phyloP scores from a whole-genome alignment of 208 protist genomes.

The Tritrichomonas musculus region DNA sequence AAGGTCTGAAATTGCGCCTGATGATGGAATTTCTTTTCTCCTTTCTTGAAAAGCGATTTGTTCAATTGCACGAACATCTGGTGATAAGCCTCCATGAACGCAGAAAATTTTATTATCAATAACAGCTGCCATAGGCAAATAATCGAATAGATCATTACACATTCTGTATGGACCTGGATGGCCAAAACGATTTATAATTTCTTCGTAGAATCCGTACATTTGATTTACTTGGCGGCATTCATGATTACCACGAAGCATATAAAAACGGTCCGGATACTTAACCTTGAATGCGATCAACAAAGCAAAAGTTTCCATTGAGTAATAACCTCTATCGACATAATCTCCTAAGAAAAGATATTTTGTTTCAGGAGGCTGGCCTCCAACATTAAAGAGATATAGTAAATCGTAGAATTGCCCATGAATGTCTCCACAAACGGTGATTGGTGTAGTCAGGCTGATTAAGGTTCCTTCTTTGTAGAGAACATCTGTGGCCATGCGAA shows the following conservation, averaged over 20 bases:
- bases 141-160: conserved; percentile 70
- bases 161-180: conserved; percentile 56
- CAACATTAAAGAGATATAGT: conserved; percentile 71
- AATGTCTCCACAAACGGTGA: conserved; percentile 13
- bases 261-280: conserved; percentile 67
- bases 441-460: not conserved
- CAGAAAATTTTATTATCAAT: conserved; percentile 71
- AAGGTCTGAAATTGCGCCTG: conserved; percentile 47
- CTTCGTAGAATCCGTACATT: conserved; percentile 72
- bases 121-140: conserved; percentile 62
- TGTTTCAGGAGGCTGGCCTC: conserved; percentile 73
- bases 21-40: conserved; percentile 62
- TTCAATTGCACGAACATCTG: conserved; percentile 72
- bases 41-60: conserved; percentile 51
- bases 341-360: no score
- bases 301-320: conserved; percentile 42
- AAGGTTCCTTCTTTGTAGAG: not conserved
- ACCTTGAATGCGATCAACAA: conserved; percentile 50
- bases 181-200: conserved; percentile 78
- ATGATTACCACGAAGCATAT: conserved; percentile 79
- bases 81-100: conserved; percentile 82
- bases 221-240: conserved; percentile 70
- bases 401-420: conserved; percentile 54
- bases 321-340: no score
- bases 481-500: not conserved